These are phyloP conservation scores for Scedosporium dehoogii DNA, from an alignment of 2,329 filamentous ascomycete species.

Conservation along the genomic window DNA sequence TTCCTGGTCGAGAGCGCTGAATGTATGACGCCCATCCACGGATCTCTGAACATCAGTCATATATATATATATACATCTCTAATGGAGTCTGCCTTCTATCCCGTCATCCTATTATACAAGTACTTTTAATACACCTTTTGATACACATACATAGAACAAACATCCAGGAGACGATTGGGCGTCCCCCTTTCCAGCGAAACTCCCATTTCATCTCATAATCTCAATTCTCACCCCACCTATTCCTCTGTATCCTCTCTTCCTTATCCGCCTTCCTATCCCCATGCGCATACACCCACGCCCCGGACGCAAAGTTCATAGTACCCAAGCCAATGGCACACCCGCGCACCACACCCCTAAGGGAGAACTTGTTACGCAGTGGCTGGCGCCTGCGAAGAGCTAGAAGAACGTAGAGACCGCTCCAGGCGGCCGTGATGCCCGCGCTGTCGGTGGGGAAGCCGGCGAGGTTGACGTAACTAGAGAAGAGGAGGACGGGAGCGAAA, in stretches of 20 bases:
- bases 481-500: constrained; percentile 41
- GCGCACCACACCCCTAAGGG: constrained; percentile 39
- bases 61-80: no score
- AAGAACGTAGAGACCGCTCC: constrained; percentile 47
- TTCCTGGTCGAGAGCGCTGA: background rate
- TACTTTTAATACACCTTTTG: background rate
- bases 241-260: constrained; percentile 34
- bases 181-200: background rate
- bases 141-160: background rate
- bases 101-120: background rate
- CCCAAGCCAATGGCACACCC: constrained; percentile 40
- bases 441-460: constrained; percentile 48
- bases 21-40: no score
- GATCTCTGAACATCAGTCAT: no score
- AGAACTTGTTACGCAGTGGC: constrained; percentile 29
- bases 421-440: constrained; percentile 45
- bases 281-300: constrained; percentile 40
- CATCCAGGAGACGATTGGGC: background rate
- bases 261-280: constrained; percentile 42
- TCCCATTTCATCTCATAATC: constrained; percentile 11
- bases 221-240: constrained; percentile 34
- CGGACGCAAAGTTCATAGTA: constrained; percentile 35
- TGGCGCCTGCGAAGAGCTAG: constrained; percentile 40
- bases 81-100: background rate
- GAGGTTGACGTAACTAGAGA: constrained; percentile 49